Evolutionary conservation across 495 filamentous ascomycete species (phyloP).

Genomic region (Xylaria castorea): DNA sequence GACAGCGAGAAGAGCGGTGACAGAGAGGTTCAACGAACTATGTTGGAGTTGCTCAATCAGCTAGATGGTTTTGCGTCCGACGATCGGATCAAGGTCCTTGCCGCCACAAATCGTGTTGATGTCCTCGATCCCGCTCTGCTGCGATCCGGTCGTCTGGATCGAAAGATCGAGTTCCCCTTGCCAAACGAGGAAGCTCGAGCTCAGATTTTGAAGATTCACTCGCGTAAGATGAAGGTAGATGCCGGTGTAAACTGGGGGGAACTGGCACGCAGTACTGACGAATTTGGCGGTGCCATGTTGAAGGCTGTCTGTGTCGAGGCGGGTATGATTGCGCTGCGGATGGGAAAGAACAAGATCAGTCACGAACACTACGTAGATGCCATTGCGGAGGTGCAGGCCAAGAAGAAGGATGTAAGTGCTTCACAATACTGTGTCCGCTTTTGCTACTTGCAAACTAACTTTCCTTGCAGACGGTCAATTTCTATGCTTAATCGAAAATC

Average conservation of each 20-base stretch:
- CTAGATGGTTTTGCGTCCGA: conserved; percentile 99
- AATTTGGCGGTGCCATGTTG: conserved; percentile 96
- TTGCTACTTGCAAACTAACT: conserved; percentile 39
- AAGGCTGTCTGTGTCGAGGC: conserved; percentile 99
- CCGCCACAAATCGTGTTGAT: conserved; percentile 97
- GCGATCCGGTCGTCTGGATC: conserved; percentile 91
- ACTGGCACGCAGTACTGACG: conserved; percentile 95
- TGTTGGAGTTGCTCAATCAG: conserved; percentile 99
- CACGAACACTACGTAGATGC: conserved; percentile 99
- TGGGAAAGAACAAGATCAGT: conserved; percentile 89
- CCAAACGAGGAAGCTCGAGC: conserved; percentile 99
- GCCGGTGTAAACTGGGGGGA: conserved; percentile 95
- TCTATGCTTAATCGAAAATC: conserved; percentile 64
- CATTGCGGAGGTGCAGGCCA: conserved; percentile 94
- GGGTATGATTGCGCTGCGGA: conserved; percentile 96
- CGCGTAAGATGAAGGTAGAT: conserved; percentile 97
- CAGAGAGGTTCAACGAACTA: conserved; percentile 97
- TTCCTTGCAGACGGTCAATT: conserved; percentile 60
- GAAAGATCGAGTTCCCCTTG: conserved; percentile 99
- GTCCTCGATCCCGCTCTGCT: conserved; percentile 95
- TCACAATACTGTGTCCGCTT: background rate
- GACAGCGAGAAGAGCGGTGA: conserved; percentile 98
- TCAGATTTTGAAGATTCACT: conserved; percentile 97
- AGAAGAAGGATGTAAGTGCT: conserved; percentile 86
- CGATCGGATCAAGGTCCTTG: conserved; percentile 97